Base-by-base conservation (phyloP, 441 rosid species). In the Theobroma grandiflorum region DNA sequence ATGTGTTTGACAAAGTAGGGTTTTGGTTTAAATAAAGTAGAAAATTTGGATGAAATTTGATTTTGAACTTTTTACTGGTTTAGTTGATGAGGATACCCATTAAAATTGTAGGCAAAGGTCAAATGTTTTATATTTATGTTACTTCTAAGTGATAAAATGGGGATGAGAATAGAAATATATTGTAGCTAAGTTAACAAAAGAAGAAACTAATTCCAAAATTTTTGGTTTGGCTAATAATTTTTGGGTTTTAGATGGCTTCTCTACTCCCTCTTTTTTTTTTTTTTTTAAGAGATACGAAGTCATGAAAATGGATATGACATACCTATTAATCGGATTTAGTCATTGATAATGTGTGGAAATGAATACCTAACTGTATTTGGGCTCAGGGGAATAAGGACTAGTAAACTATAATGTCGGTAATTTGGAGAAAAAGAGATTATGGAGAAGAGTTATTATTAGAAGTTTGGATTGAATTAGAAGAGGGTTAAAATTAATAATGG, bases 241-340 rank as follows among this genome's bases (percentile, higher is more conserved):
- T 22, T 45, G 10, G 73, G n/a, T 20, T 68, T 68, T 12, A 12
- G 55, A 68, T 43, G 73, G 72, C 31, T 26, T 26, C 31, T 40
- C 8, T 45, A 6, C 10, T 45, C 8, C 8, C 8, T 45, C 49
- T 45, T 2, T 2, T 6, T 53, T 37, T 10, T 53, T 35, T 72
- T 53, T 42, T 42, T 18, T 16, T 11, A 26, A 37, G 16, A 53
- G 33, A 71, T 33, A 33, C 18, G 10, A n/a, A 37, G 55, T 37
- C 49, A 37, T 53, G 74, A 49, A 66, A 70, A 70, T 18, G 59
- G 38, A 42, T 70, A 70, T 70, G 59, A 4, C 58, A 49, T 53
- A 6, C 8, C 0, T 12, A 18, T 64, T 64, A 2, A 64, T 64
- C 22, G 45, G 38, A 35, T 20, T 64, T 64, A 9, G 50, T 20